These are phyloP conservation scores for Erodium texanum DNA, from an alignment of 441 rosid species.

Conservation along the genomic window DNA sequence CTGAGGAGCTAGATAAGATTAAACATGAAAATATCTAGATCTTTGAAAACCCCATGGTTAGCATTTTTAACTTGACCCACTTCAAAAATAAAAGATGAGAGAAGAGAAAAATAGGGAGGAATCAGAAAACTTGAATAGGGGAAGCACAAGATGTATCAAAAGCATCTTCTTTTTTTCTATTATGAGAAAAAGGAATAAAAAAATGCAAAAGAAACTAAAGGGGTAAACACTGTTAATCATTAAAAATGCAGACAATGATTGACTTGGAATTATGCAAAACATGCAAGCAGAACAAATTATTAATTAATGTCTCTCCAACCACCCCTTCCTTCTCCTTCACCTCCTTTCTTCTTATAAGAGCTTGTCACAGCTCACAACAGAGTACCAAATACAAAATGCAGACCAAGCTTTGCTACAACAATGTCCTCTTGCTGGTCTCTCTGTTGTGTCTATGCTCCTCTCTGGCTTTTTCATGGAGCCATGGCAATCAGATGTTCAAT, in stretches of 20 bases:
- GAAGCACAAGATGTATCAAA: constrained; percentile 1
- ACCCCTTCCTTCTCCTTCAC: not conserved
- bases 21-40: too few species aligned
- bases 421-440: constrained; percentile 16
- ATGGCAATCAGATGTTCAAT: constrained; percentile 14
- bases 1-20: too few species aligned
- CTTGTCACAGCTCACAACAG: too few species aligned
- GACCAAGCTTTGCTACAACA: constrained; percentile 9
- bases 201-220: constrained; percentile 11
- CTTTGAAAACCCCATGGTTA: not conserved
- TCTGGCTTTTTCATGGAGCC: constrained; percentile 23
- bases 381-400: constrained; percentile 18
- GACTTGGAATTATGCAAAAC: constrained; percentile 20
- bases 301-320: constrained; percentile 18
- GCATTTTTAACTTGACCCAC: not conserved
- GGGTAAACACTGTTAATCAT: constrained; percentile 17
- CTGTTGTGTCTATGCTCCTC: constrained; percentile 4
- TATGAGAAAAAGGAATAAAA: constrained; percentile 6
- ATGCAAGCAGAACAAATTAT: constrained; percentile 5
- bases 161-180: not conserved
- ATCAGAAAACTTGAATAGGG: not conserved
- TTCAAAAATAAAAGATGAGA: not conserved
- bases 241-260: constrained; percentile 19
- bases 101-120: not conserved
- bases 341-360: constrained; percentile 14